Evolutionary conservation across 139 green algal species (phyloP), one percentile per base, ranked within the genome.

Genomic region (Coelastrella sp.): DNA sequence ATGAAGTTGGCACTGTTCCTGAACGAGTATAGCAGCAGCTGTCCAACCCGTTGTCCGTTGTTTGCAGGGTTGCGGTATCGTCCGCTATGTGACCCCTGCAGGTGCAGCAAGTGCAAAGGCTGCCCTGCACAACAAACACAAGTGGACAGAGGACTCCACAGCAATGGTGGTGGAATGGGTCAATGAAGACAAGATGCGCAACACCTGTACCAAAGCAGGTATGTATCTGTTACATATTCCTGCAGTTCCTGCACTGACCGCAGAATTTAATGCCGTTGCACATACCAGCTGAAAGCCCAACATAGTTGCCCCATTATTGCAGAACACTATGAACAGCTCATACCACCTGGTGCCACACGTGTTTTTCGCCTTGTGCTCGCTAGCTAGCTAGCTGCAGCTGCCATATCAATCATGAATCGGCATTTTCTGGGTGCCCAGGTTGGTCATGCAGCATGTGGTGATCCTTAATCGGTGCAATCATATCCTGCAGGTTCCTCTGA

Each of bases 131-230:
- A 40, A n/a, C 4, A 64, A 79, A 32, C 32, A 66, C 45, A 79
- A 79, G 72, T 79, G 43, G 43, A 45, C 27, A 5, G 27, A 41
- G 21, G 27, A 64, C 2, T 37, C n/a, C 4, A 34, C 72, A 6
- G n/a, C 45, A 17, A 79, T 79, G 72, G 72, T 79, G 45, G 27
- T 64, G 27, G 72, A 79, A 30, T 64, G 72, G 45, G 72, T 79
- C 11, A 79, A 66, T 45, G 45, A 59, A 23, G 69, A 79, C 72
- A 79, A 64, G 27, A 66, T 66, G 72, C 27, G 45, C 15, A 64
- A 32, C 34, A 43, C 43, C 3, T 43, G 27, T 21, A 27, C 19
- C 43, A 64, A 79, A 66, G 72, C 45, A 21, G 72, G 72, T 79
- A 45, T 45, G 72, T 3, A 60, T 64, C 1, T 57, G 17, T 57